These are phyloP conservation scores for Thielaviopsis musarum DNA, from an alignment of 2,329 filamentous ascomycete species.

Conservation along the genomic window DNA sequence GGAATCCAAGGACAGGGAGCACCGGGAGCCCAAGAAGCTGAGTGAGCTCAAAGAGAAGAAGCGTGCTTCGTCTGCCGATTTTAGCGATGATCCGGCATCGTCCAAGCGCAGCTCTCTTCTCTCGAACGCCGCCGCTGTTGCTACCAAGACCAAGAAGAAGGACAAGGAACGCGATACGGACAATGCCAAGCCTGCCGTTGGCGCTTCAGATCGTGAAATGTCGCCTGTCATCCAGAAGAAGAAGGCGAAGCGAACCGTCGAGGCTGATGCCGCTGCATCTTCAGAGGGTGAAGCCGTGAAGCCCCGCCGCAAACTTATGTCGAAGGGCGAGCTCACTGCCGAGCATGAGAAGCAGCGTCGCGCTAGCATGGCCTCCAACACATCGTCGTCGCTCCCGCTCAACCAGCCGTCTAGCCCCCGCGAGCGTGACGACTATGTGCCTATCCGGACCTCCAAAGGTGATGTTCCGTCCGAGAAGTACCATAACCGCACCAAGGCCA, in stretches of 20 bases:
- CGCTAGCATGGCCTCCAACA: conserved; percentile 38
- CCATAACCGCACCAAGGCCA: conserved; percentile 41
- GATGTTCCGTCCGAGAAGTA: conserved; percentile 26
- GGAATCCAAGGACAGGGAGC: conserved; percentile 26
- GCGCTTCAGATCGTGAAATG: conserved; percentile 32
- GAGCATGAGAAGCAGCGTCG: conserved; percentile 41
- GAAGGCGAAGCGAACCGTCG: conserved; percentile 32
- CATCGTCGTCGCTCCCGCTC: conserved; percentile 29
- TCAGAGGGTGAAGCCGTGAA: conserved; percentile 42
- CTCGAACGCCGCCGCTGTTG: conserved; percentile 17
- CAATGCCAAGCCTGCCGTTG: conserved; percentile 13
- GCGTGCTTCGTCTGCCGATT: conserved; percentile 25
- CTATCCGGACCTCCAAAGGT: conserved; percentile 28
- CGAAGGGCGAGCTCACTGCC: conserved; percentile 43
- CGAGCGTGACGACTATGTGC: conserved; percentile 31
- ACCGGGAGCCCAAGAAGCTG: conserved; percentile 19
- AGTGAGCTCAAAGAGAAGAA: conserved; percentile 33
- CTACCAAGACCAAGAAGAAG: conserved; percentile 38
- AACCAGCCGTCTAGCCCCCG: conserved; percentile 37
- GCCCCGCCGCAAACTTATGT: conserved; percentile 45
- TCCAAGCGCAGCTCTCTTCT: conserved; percentile 28
- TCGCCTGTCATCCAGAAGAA: conserved; percentile 33
- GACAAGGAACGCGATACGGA: conserved; percentile 30
- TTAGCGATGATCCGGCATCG: conserved; percentile 30
- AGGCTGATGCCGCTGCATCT: conserved; percentile 36